A percentile compares a stretch with the other conserved stretches of the same genome.
phyloP scores from a whole-genome alignment of 257 asterid species.

The Anisodus acutangulus region DNA sequence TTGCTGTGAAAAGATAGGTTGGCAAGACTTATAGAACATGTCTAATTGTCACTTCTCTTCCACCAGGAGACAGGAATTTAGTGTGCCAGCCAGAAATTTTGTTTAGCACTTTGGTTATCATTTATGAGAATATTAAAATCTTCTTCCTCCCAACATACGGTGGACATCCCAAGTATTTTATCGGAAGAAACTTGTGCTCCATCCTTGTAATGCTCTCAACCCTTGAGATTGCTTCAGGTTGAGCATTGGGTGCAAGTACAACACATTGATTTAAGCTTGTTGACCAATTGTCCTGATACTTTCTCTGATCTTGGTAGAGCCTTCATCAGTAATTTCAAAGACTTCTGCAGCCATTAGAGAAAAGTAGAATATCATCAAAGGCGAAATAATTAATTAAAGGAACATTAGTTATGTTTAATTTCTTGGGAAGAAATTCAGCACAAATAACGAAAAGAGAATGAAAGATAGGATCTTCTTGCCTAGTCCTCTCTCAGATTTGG shows the following conservation, averaged over 20 bases:
- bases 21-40: no score
- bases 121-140: background rate
- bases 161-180: background rate
- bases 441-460: no score
- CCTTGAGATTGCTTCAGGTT: slow-evolving; percentile 5
- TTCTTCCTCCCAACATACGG: background rate
- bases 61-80: background rate
- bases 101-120: background rate
- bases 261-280: background rate
- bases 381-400: no score
- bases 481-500: no score
- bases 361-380: background rate
- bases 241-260: slow-evolving; percentile 1
- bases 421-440: no score
- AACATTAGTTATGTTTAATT: no score
- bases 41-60: background rate
- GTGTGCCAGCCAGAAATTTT: slow-evolving; percentile 12
- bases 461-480: no score
- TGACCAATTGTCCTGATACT: background rate
- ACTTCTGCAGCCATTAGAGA: background rate
- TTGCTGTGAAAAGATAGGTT: no score
- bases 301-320: background rate
- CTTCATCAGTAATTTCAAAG: background rate
- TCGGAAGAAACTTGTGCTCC: background rate
- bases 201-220: background rate